Evolutionary conservation across 192 early-diverging fungal genomes (phyloP), one percentile per base, ranked within the genome.

Genomic region (Backusella circina): DNA sequence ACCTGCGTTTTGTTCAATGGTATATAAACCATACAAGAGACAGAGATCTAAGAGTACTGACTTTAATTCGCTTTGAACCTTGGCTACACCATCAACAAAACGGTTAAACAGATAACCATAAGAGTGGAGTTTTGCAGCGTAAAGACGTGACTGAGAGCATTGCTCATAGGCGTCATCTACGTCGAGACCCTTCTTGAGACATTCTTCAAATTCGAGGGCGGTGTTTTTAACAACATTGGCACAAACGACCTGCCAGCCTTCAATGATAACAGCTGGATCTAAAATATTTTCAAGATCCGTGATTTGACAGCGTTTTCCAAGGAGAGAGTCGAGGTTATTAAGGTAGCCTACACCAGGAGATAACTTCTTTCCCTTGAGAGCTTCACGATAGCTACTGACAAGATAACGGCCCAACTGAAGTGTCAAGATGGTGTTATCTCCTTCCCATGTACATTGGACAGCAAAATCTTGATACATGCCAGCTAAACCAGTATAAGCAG

Each of bases 361-460:
- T 80, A 95, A 86, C 33, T 87, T 86, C 88, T 94, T 93, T 75
- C 91, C 91, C 72, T 91, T 90, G 47, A 87, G 84, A 61, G 88
- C 89, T 32, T 91, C 90, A 36, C 89, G 86, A 64, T 88, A 90
- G 28, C 88, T 90, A 65, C 89, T 86, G 37, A 95, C 90, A 72
- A 96, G 87, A 76, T 95, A 96, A 72, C 95, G 90, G 38, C 94
- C 94, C 47, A 91, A 90, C 82, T 97, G 95, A 65, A 97, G 86
- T 2, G 92, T 93, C 80, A 97, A 82, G 70, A 97, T 96, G 65
- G 95, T 96, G 82, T 96, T 95, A 86, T 95, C 93, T 76, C 95
- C 94, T 83, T 92, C 91, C 89, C 93, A 93, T 33, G 94, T 96
- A 80, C 92, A 94, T 78, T 94, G 93, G 32, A 96, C 95, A 37